Conservation (phyloP, 345 rosid genomes). For the Cardamine occulta region DNA sequence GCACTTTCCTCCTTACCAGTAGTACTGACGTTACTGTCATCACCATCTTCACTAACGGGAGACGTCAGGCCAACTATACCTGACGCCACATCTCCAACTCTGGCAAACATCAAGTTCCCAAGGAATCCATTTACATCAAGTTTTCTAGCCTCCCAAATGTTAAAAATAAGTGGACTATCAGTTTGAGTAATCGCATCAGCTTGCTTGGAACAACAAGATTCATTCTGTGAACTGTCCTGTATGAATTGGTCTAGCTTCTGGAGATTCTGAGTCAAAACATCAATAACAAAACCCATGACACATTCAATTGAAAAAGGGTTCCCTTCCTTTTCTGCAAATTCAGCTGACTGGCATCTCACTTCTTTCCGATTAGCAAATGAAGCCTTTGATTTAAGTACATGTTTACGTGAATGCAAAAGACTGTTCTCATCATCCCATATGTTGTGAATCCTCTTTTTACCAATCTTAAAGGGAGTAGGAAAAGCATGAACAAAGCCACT, state of each 20-base stretch:
- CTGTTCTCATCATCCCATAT: conserved; percentile 47
- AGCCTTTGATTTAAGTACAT: conserved; percentile 43
- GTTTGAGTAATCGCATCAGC: conserved; percentile 40
- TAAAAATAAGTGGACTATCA: conserved; percentile 57
- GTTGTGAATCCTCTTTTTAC: conserved; percentile 59
- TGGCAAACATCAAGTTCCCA: conserved; percentile 84
- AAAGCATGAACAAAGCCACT: conserved; percentile 72
- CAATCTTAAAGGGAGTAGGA: conserved; percentile 59
- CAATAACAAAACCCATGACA: conserved; percentile 57
- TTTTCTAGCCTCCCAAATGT: conserved; percentile 82
- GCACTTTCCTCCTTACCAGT: conserved; percentile 61
- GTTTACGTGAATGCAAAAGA: conserved; percentile 37
- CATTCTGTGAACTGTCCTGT: conserved; percentile 47
- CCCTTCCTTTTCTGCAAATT: conserved; percentile 43
- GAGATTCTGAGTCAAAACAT: conserved; percentile 63
- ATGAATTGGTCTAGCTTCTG: conserved; percentile 65
- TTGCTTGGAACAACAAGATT: conserved; percentile 40
- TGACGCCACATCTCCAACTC: conserved; percentile 87
- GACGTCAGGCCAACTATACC: conserved; percentile 75
- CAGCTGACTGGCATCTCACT: conserved; percentile 28
- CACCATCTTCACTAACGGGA: conserved; percentile 62
- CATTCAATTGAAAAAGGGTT: conserved; percentile 55
- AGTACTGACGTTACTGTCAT: conserved; percentile 48
- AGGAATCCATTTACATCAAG: conserved; percentile 76
- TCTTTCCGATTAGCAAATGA: conserved; percentile 44